These are phyloP conservation scores for Mycena crocata DNA, from an alignment of 768 basidiomycete genomes.

Conservation along the genomic window DNA sequence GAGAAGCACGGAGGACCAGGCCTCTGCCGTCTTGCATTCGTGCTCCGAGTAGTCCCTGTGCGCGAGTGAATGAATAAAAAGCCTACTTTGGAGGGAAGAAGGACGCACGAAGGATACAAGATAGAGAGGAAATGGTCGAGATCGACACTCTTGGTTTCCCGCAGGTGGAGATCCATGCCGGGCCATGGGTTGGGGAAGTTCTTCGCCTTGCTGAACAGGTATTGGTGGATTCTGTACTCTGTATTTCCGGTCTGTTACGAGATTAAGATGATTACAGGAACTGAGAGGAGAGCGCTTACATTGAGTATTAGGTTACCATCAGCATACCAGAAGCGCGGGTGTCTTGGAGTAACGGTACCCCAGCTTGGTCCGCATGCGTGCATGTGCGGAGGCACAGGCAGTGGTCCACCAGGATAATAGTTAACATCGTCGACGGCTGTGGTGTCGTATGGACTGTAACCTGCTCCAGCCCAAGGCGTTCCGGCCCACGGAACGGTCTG, in stretches of 20 bases:
- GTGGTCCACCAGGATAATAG: not conserved
- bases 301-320: constrained; percentile 39
- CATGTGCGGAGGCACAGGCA: too few relatives aligned
- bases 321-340: constrained; percentile 38
- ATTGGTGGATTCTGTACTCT: constrained; percentile 42
- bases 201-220: constrained; percentile 41
- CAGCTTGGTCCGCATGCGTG: too few relatives aligned
- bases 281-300: constrained; percentile 27
- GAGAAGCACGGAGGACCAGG: constrained; percentile 51
- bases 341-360: constrained; percentile 15
- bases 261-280: not conserved
- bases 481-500: not conserved
- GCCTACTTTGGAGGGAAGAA: not conserved
- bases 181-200: constrained; percentile 4
- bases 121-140: constrained; percentile 48
- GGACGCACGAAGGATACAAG: constrained; percentile 49
- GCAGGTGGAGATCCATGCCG: constrained; percentile 13
- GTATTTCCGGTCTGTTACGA: constrained; percentile 41
- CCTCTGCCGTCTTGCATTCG: constrained; percentile 47
- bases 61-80: not conserved
- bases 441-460: not conserved
- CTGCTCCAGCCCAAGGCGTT: too few relatives aligned
- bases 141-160: constrained; percentile 54
- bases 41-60: constrained; percentile 42
- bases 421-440: too few relatives aligned